Conservation (phyloP, 2,329 filamentous ascomycete species). For the Aspergillus sojae region DNA sequence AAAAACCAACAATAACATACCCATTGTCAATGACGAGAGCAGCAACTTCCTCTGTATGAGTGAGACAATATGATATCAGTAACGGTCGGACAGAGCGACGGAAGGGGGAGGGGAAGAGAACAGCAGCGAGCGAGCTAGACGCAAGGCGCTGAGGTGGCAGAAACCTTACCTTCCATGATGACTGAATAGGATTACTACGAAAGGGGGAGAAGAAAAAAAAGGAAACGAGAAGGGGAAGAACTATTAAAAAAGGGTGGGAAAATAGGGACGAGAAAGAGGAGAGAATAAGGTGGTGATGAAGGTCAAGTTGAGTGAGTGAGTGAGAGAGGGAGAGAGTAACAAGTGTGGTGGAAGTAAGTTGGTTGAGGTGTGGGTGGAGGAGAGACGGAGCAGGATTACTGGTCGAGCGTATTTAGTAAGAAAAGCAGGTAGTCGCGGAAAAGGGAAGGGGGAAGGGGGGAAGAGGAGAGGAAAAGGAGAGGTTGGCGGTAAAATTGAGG, state of each 20-base stretch:
- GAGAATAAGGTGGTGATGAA: slow-evolving; percentile 16
- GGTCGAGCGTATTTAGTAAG: slow-evolving; percentile 15
- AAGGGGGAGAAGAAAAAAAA: slow-evolving; percentile 37
- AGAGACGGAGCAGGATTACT: slow-evolving; percentile 3
- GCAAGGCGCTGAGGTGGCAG: slow-evolving; percentile 35
- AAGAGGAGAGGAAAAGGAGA: slow-evolving; percentile 25
- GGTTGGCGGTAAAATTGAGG: slow-evolving; percentile 17
- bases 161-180: slow-evolving; percentile 68
- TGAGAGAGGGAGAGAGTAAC: slow-evolving; percentile 16
- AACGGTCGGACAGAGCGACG: slow-evolving; percentile 20
- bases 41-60: slow-evolving; percentile 91
- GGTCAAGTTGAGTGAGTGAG: slow-evolving; percentile 10
- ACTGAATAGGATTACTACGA: slow-evolving; percentile 34
- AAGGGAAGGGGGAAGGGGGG: slow-evolving; percentile 11
- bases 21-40: slow-evolving; percentile 99
- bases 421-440: slow-evolving; percentile 20
- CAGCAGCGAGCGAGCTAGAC: slow-evolving; percentile 22
- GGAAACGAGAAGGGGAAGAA: slow-evolving; percentile 28
- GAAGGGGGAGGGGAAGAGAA: slow-evolving; percentile 16
- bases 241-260: slow-evolving; percentile 39
- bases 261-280: slow-evolving; percentile 34
- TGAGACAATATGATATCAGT: slow-evolving; percentile 41
- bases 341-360: slow-evolving; percentile 21
- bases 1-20: slow-evolving; percentile 65
- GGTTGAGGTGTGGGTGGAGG: slow-evolving; percentile 6